A percentile compares a stretch with the other conserved stretches of the same genome.
Evolutionary conservation across 768 basidiomycete genomes (phyloP).

Genomic region (Clitopilus passeckerianus): DNA sequence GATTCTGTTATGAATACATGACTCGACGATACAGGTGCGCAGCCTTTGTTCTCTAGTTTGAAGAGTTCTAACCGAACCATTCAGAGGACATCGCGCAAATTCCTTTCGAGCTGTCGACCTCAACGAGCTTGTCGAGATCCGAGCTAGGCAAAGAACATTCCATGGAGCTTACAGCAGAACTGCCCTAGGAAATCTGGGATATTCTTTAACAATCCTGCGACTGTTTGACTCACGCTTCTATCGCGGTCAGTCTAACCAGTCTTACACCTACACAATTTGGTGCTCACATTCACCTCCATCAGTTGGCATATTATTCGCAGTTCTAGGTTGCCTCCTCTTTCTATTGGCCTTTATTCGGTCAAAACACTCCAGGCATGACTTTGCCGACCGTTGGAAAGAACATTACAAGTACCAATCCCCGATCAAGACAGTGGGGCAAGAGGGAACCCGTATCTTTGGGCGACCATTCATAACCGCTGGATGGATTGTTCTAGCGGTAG

Average conservation of each 20-base stretch:
- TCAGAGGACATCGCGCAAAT: constrained; percentile 39
- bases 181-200: constrained; percentile 70
- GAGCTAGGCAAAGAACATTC: constrained; percentile 79
- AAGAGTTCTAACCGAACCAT: not conserved
- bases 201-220: constrained; percentile 67
- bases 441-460: constrained; percentile 61
- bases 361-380: constrained; percentile 68
- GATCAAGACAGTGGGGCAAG: constrained; percentile 56
- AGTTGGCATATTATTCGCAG: constrained; percentile 59
- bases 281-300: not conserved
- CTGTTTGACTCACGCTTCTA: constrained; percentile 78
- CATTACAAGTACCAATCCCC: constrained; percentile 27
- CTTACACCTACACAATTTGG: not conserved
- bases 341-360: constrained; percentile 54
- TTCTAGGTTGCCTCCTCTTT: constrained; percentile 58
- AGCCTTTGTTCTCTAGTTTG: not conserved
- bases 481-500: constrained; percentile 62
- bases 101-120: constrained; percentile 52
- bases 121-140: constrained; percentile 64
- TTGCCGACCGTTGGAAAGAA: constrained; percentile 56
- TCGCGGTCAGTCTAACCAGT: constrained; percentile 43
- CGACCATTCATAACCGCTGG: constrained; percentile 79
- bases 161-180: constrained; percentile 78
- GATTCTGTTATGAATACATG: not conserved
- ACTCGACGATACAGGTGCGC: not conserved